Evolutionary conservation across 208 protist species (phyloP).

Genomic region (Trypanosomatidae sp.): DNA sequence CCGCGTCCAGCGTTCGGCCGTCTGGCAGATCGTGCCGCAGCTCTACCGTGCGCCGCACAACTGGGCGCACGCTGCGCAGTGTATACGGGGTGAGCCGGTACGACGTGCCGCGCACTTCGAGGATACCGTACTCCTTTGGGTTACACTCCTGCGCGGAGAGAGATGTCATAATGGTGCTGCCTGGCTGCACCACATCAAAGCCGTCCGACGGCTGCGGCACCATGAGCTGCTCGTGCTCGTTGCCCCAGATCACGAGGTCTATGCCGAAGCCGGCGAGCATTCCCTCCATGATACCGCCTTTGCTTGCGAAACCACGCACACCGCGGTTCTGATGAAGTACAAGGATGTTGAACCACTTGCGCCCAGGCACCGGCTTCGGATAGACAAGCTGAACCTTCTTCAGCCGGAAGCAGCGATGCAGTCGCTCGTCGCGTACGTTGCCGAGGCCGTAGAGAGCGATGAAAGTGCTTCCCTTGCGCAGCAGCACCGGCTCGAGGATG

Average conservation of each 20-base stretch:
- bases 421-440: constrained; percentile 97
- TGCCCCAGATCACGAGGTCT: constrained; percentile 99
- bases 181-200: constrained; percentile 97
- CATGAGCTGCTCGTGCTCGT: constrained; percentile 99
- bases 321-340: constrained; percentile 98
- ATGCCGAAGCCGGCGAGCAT: constrained; percentile 93
- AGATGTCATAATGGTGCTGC: constrained; percentile 96
- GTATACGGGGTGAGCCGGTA: constrained; percentile 89
- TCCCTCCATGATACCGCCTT: constrained; percentile 92
- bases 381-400: constrained; percentile 95
- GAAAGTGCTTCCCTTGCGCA: constrained; percentile 95
- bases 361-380: constrained; percentile 47
- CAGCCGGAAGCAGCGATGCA: constrained; percentile 95
- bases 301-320: constrained; percentile 61
- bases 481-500: constrained; percentile 90
- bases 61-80: constrained; percentile 93
- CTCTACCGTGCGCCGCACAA: constrained; percentile 86
- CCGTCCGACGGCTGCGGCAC: constrained; percentile 71
- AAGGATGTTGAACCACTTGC: constrained; percentile 97
- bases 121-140: constrained; percentile 92
- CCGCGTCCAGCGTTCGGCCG: constrained; percentile 74
- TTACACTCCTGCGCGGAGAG: constrained; percentile 94
- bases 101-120: constrained; percentile 80
- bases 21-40: constrained; percentile 57
- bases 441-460: constrained; percentile 99